Base-by-base conservation (phyloP, 2,329 filamentous ascomycete species). In the Pseudopyricularia cyperi region DNA sequence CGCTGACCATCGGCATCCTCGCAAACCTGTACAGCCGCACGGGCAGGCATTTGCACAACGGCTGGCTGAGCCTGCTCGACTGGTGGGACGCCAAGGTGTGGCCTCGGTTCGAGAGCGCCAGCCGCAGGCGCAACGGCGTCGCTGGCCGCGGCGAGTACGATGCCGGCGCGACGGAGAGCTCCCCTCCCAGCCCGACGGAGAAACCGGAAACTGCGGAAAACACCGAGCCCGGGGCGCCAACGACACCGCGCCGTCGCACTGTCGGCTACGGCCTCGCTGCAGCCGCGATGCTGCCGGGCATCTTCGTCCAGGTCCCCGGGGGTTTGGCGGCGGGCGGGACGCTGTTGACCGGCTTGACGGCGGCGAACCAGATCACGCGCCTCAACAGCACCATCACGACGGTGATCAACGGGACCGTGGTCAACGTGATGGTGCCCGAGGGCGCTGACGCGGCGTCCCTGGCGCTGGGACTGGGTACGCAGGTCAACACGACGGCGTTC, bases 241-340 rank as follows among this genome's bases (percentile, higher is more conserved):
- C 50, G 11, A 47, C 28, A 17, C 3, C 14, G 2, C 49, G 49
- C 28, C n/a, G 24, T 1, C 35, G 37, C 35, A 51, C 11, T 7
- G 68, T 80, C 6, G 81, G 84, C 12, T 89, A 90, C 63, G 86
- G 85, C 1, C 77, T 95, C 2, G 89, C 89, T 0, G 89, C 89
- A 0, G 87, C 88, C 0, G 85, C 87, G 1, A 87, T 95, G 74
- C 70, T 95, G 9, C 89, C 89, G 0, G 89, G 85, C 5, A 94
- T 95, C 56, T 94, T 94, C 56, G 77, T 83, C 2, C 79, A 82
- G 56, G 80, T 83, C 26, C 80, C 80, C 0, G 79, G 75, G 19
- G 77, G 79, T 28, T 66, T 83, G n/a, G 80, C 80, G 3, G 77
- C 77, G 0, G 72, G 73, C 28, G 79, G 79, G 1, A 80, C 77